phyloP scores from a whole-genome alignment of 1,139 yeast genomes.

The Debaryomyces udenii region DNA sequence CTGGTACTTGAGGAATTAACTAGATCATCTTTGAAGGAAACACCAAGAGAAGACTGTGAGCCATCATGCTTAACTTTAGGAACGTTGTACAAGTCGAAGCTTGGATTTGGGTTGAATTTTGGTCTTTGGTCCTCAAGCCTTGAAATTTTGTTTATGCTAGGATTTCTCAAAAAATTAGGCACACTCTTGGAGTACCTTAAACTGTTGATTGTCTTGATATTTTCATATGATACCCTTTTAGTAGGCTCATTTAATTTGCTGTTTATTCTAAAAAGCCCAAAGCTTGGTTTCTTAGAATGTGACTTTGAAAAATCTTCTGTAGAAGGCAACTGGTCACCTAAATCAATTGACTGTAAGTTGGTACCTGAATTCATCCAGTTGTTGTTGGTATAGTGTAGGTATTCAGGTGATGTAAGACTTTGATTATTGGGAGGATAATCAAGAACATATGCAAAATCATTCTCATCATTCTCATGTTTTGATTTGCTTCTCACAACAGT shows the following conservation, averaged over 20 bases:
- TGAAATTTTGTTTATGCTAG: background rate
- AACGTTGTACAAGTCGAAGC: background rate
- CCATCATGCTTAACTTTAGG: background rate
- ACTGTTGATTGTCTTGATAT: constrained; percentile 1
- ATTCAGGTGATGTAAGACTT: constrained; percentile 6
- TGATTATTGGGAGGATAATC: constrained; percentile 6
- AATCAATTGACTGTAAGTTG: constrained; percentile 10
- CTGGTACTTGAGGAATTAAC: background rate
- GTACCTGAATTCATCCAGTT: constrained; percentile 27
- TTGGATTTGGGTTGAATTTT: background rate
- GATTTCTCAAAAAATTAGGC: constrained; percentile 7
- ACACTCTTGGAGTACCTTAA: constrained; percentile 16
- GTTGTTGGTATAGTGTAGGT: constrained; percentile 15
- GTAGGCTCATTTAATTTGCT: constrained; percentile 1
- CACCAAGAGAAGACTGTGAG: background rate
- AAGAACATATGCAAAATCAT: constrained; percentile 4
- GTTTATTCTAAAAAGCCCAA: constrained; percentile 7
- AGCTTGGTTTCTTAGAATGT: constrained; percentile 8
- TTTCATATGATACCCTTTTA: background rate
- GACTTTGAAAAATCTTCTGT: background rate
- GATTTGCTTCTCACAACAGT: background rate
- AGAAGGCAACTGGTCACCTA: background rate
- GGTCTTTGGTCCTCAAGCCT: background rate
- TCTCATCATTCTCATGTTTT: constrained; percentile 12
- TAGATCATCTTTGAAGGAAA: background rate